Evolutionary conservation across 257 asterid genomes (phyloP).

Genomic region (Scutellaria barbata): DNA sequence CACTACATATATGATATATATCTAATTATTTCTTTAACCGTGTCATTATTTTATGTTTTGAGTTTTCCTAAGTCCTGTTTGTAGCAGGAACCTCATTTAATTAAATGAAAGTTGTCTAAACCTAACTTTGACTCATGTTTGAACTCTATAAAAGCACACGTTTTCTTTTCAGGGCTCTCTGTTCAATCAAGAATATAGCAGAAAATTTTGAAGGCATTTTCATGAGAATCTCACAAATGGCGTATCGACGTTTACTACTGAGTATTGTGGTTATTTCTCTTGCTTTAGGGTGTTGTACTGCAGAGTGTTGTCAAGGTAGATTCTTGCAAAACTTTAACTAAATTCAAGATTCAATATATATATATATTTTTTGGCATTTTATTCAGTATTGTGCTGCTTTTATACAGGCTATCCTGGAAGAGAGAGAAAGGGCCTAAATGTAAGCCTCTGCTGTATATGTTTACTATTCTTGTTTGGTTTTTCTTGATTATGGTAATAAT

Average conservation of each 20-base stretch:
- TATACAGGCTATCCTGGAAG: slow-evolving; percentile 39
- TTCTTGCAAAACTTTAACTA: not conserved
- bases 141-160: slow-evolving; percentile 61
- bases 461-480: not conserved
- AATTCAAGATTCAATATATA: slow-evolving; percentile 27
- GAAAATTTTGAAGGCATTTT: not conserved
- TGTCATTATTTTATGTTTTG: slow-evolving; percentile 47
- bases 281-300: slow-evolving; percentile 44
- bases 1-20: slow-evolving; percentile 13
- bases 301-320: slow-evolving; percentile 51
- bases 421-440: slow-evolving; percentile 39
- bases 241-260: slow-evolving; percentile 38
- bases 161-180: slow-evolving; percentile 35
- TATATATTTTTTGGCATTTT: not conserved
- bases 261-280: slow-evolving; percentile 46
- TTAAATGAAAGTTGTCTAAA: slow-evolving; percentile 51
- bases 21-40: slow-evolving; percentile 8
- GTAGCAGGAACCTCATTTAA: slow-evolving; percentile 40
- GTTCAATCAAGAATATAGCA: slow-evolving; percentile 28
- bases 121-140: slow-evolving; percentile 65
- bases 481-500: slow-evolving; percentile 29
- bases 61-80: slow-evolving; percentile 60
- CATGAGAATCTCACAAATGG: slow-evolving; percentile 47
- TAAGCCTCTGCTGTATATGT: slow-evolving; percentile 31
- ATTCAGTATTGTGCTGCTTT: not conserved